Base-by-base conservation (phyloP, 1,284 basidiomycete genomes). In the Wallemia ichthyophaga region DNA sequence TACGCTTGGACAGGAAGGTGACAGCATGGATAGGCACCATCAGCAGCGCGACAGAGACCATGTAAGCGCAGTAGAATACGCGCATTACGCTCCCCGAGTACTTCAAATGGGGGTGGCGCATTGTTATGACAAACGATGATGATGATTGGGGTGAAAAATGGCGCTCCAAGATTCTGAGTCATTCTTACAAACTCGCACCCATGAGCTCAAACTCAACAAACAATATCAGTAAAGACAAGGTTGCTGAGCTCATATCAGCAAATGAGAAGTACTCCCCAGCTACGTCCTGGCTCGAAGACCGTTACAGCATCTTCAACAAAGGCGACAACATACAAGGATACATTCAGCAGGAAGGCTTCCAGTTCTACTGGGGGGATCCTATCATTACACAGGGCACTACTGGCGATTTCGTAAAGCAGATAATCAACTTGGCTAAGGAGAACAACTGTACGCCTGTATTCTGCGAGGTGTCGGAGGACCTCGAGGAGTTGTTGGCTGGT, bases 261-360 rank as follows among this genome's bases (percentile, higher is more conserved):
- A 62, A 61, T 59, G 62, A 62, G 48, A 27, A 56, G 23, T 27
- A 48, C 1, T 59, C 61, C 2, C 27, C 60, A 3, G 57, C 62
- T 27, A 63, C 63, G 13, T 59, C 58, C 3, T 64, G 63, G 63
- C 58, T 64, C 57, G 63, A 64, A 25, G 59, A 60, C 1, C 59
- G 62, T 19, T 63, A 64, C 60, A 23, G 28, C 24, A 25, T 64
- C 27, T 64, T 62, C 61, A 25, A 31, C 55, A 24, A 13, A 11
- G n/a, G n/a, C 9, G 55, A 27, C 23, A 56, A 56, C 17, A 21
- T 27, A 11, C 55, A 56, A 21, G 55, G 55, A 24, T 56, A 56
- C n/a, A 26, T 25, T 3, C 55, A 27, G 25, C 55, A 11, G n/a
- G 37, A 48, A 3, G 37, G 37, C 11, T 48, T 17, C n/a, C 37